These are phyloP conservation scores for Lepidium aucheri DNA, from an alignment of 345 rosid species.

Conservation along the genomic window DNA sequence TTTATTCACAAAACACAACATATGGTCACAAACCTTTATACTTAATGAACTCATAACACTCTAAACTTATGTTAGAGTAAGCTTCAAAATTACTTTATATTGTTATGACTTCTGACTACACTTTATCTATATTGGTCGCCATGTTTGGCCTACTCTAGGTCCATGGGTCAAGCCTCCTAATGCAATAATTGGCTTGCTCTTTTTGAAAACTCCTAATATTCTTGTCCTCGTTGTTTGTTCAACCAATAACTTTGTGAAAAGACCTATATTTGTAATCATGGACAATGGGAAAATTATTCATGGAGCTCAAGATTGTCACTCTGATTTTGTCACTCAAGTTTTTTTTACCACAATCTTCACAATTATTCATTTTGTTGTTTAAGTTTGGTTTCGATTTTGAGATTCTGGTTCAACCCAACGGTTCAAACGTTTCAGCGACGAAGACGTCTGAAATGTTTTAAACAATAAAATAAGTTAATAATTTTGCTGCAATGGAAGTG, in stretches of 20 bases:
- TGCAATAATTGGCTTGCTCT: neutral
- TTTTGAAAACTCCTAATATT: neutral
- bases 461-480: neutral
- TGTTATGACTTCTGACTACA: no score
- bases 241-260: neutral
- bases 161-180: neutral
- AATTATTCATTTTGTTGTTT: neutral
- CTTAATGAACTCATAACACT: no score
- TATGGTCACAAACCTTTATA: no score
- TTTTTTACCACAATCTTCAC: neutral
- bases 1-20: no score
- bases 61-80: no score
- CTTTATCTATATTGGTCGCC: neutral
- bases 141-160: neutral
- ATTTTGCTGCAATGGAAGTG: neutral
- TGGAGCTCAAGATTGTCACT: neutral
- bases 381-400: neutral
- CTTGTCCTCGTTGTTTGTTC: neutral
- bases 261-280: neutral
- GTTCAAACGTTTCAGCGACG: neutral
- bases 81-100: no score
- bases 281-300: neutral
- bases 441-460: neutral
- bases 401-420: conserved; percentile 22
- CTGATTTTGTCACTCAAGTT: neutral